Evolutionary conservation across 2,329 filamentous ascomycete genomes (phyloP), one percentile per base, ranked within the genome.

Genomic region (Endoconidiophora laricicola): DNA sequence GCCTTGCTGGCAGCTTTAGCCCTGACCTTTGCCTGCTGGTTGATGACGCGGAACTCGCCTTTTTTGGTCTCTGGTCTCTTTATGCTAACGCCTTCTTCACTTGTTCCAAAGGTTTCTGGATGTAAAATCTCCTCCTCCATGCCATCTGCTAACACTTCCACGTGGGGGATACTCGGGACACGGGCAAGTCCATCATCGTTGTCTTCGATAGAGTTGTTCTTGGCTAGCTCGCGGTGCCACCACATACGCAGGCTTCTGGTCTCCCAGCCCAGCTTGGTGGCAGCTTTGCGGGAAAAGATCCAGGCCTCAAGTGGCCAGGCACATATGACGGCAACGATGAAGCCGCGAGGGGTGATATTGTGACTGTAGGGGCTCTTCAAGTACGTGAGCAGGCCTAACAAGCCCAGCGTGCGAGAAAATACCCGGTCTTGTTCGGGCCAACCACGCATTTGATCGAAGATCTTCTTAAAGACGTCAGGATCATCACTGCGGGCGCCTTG

Each of bases 111-210:
- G 12, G 39, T 44, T 29, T 53, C 51, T 4, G 43, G 29, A 23
- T 53, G 43, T 16, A 53, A 5, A 22, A 53, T 38, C 10, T 46
- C 48, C 20, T 49, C 47, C 9, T 53, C 51, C 51, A 53, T 53
- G 3, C 51, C 51, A 16, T 49, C 47, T 6, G 43, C 51, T 5
- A 43, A 18, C 37, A 53, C 37, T n/a, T 47, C 18, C 26, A 53
- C 23, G n/a, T 29, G 49, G 3, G 47, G 43, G 3, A 39, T 29
- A 22, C 44, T 24, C 4, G n/a, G n/a, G 22, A 53, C 26, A 16
- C 20, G 33, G 10, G 46, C 47, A 43, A 53, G 47, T n/a, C 39
- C 43, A 16, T 53, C 47, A 2, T 49, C 23, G 14, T 33, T 37
- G 14, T 48, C 46, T 18, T 44, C 36, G 29, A 33, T 33, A 12